Evolutionary conservation across 2,329 filamentous ascomycete species (phyloP).

Genomic region (Claviceps capensis): DNA sequence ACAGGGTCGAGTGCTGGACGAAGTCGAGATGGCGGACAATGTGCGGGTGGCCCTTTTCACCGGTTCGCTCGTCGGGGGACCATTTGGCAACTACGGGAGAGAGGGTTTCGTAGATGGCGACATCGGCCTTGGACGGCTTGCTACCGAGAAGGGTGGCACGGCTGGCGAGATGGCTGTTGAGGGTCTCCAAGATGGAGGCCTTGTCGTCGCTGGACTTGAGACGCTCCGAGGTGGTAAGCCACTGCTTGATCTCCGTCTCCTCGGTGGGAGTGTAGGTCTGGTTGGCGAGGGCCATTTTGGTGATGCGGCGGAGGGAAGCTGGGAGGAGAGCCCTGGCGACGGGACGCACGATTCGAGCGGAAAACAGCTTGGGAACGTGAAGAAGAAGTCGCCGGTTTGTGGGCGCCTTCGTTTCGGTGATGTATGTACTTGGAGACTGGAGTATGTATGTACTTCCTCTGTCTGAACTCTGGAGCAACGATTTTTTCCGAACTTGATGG

Average conservation of each 20-base stretch:
- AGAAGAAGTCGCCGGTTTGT: conserved; percentile 2
- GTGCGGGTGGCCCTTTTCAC: conserved; percentile 77
- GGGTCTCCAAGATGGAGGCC: conserved; percentile 55
- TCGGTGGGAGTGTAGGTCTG: conserved; percentile 65
- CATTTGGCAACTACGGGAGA: conserved; percentile 66
- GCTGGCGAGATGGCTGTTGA: conserved; percentile 78
- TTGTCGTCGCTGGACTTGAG: conserved; percentile 45
- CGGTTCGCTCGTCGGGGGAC: conserved; percentile 76
- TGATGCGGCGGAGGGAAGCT: conserved; percentile 14
- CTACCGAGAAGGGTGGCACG: conserved; percentile 79
- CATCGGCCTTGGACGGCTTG: conserved; percentile 80
- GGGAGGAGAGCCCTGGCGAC: conserved; percentile 22
- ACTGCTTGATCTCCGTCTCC: conserved; percentile 78
- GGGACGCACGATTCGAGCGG: conserved; percentile 24
- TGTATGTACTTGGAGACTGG: background rate
- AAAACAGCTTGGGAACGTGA: conserved; percentile 28
- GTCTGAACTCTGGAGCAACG: background rate
- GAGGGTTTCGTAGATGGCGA: conserved; percentile 68
- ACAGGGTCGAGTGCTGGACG: conserved; percentile 76
- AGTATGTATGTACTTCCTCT: background rate
- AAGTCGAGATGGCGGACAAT: conserved; percentile 89
- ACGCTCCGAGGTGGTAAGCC: conserved; percentile 65
- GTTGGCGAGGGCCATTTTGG: conserved; percentile 54
- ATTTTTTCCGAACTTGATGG: background rate
- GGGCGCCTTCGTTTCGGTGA: conserved; percentile 5